Evolutionary conservation across 2,329 filamentous ascomycete genomes (phyloP).

Genomic region (Tolypocladium album): DNA sequence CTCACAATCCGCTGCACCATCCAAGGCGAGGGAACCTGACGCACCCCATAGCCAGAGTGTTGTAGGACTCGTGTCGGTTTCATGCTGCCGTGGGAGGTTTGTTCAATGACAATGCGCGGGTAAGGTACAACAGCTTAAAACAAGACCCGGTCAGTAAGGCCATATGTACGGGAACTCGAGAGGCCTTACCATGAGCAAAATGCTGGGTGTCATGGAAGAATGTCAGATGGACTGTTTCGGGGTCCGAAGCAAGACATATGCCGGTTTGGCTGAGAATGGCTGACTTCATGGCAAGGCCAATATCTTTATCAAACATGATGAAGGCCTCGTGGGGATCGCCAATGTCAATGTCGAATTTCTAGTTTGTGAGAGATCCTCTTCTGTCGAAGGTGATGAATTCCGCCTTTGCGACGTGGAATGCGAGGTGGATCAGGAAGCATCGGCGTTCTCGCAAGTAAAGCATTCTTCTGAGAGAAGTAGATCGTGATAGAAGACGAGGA

Average conservation of each 20-base stretch:
- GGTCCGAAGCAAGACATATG: background rate
- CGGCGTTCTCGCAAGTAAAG: too few species aligned
- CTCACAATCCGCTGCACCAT: slow-evolving; percentile 6
- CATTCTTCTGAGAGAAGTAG: too few species aligned
- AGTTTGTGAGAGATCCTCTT: slow-evolving; percentile 3
- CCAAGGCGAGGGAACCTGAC: slow-evolving; percentile 9
- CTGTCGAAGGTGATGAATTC: slow-evolving; percentile 2
- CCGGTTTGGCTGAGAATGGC: background rate
- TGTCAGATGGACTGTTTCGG: background rate
- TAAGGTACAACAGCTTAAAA: too few species aligned
- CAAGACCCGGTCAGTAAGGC: too few species aligned
- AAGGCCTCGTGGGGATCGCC: background rate
- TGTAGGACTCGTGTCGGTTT: slow-evolving; percentile 3
- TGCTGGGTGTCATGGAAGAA: background rate
- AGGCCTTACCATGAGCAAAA: background rate
- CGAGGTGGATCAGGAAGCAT: background rate
- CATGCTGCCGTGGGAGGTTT: slow-evolving; percentile 6
- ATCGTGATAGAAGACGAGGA: too few species aligned
- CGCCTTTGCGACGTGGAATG: slow-evolving; percentile 7
- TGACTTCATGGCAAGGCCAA: background rate
- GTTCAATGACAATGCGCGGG: slow-evolving; percentile 5
- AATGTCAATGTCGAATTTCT: slow-evolving; percentile 5
- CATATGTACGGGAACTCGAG: too few species aligned
- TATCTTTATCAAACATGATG: background rate
- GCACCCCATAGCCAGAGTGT: slow-evolving; percentile 11